phyloP scores from a whole-genome alignment of 1,139 yeast species.

The Magnusiomyces magnusii region DNA sequence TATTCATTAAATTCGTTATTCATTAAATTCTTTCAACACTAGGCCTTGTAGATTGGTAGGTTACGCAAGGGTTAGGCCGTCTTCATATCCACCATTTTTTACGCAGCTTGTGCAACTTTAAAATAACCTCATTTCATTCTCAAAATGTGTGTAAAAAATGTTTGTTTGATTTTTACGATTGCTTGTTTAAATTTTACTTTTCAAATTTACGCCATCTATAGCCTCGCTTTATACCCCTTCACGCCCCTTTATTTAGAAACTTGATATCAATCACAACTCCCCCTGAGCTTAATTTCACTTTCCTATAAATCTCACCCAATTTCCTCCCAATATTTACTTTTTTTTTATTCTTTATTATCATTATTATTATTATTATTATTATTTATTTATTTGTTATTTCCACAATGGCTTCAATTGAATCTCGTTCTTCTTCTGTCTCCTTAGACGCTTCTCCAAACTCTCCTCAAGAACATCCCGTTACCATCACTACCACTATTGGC shows the following conservation, averaged over 20 bases:
- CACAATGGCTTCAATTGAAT: not conserved
- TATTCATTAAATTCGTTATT: no score
- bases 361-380: not conserved
- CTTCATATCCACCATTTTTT: not conserved
- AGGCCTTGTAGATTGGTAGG: no score
- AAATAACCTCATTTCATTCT: not conserved
- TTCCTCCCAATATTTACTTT: not conserved
- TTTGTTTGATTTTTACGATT: not conserved
- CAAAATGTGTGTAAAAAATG: no score
- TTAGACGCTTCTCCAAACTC: constrained; percentile 3
- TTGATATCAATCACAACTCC: no score
- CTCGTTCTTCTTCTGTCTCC: not conserved
- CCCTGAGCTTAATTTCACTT: not conserved
- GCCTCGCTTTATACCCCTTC: not conserved
- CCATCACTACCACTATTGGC: constrained; percentile 16
- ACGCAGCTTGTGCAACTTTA: not conserved
- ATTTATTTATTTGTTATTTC: not conserved
- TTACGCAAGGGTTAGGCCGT: no score
- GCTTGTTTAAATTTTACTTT: not conserved
- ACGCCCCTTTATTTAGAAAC: not conserved
- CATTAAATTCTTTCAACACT: no score
- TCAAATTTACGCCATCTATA: not conserved
- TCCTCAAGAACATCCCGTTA: constrained; percentile 6
- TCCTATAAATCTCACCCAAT: not conserved
- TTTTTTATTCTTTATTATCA: not conserved